Percentiles rank a stretch among this genome's conserved stretches.
These are phyloP conservation scores for Arabidopsis thaliana DNA, from an alignment of 345 rosid species.

Conservation along the genomic window TAIR10.1 NC_003076.8:3201001-3201500, in stretches of 20 bases:
- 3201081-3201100: slow-evolving; percentile 38
- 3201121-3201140: slow-evolving; percentile 29
- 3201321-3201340: slow-evolving; percentile 22
- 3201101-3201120: slow-evolving; percentile 41
- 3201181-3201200: neutral
- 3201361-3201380: slow-evolving; percentile 1
- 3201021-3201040: slow-evolving; percentile 77
- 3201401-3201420: slow-evolving; percentile 3
- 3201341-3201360: neutral
- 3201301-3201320: neutral
- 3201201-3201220: slow-evolving; percentile 4
- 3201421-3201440: slow-evolving; percentile 26
- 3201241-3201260: slow-evolving; percentile 13
- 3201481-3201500: slow-evolving; percentile 39
- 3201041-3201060: slow-evolving; percentile 43
- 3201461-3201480: slow-evolving; percentile 42
- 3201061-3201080: slow-evolving; percentile 45
- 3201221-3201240: slow-evolving; percentile 22
- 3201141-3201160: slow-evolving; percentile 2
- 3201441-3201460: slow-evolving; percentile 37
- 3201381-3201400: neutral
- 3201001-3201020: slow-evolving; percentile 77
- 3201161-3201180: slow-evolving; percentile 3
- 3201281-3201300: neutral
- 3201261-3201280: slow-evolving; percentile 21